Conservation (phyloP, 148 eudicot genomes). For the Polygonum maritimum region DNA sequence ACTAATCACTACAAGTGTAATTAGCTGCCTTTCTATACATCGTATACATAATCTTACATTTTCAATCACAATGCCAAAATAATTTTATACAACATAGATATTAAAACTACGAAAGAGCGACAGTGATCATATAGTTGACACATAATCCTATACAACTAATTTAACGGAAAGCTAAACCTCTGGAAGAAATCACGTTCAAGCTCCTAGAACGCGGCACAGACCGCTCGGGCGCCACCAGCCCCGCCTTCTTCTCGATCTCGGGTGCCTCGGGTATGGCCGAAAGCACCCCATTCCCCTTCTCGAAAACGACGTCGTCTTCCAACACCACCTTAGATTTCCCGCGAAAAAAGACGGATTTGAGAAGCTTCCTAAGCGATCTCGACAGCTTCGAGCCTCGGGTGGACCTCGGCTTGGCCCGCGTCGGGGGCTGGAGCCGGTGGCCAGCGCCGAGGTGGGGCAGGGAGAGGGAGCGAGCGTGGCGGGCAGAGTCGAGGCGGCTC, state of each 20-base stretch:
- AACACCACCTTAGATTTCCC: slow-evolving; percentile 13
- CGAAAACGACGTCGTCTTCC: slow-evolving; percentile 24
- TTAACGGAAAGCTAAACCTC: not conserved
- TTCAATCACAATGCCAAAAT: not conserved
- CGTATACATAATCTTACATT: too few species aligned
- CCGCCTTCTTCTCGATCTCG: slow-evolving; percentile 22
- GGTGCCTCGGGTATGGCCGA: slow-evolving; percentile 57
- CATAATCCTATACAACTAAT: not conserved
- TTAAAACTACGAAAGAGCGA: too few species aligned
- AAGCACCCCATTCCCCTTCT: slow-evolving; percentile 28
- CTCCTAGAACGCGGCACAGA: not conserved
- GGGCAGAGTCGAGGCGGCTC: slow-evolving; percentile 65
- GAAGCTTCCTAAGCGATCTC: slow-evolving; percentile 50
- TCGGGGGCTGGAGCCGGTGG: slow-evolving; percentile 5
- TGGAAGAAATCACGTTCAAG: not conserved
- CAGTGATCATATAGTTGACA: not conserved
- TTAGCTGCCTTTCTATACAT: too few species aligned
- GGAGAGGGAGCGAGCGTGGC: slow-evolving; percentile 10
- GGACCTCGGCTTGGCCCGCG: not conserved
- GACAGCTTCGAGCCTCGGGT: slow-evolving; percentile 25
- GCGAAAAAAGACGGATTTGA: slow-evolving; percentile 44
- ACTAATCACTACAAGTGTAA: too few species aligned
- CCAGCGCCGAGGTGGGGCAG: not conserved
- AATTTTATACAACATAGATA: not conserved
- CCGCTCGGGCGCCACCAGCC: not conserved